Conservation (phyloP, 805 yeast species). For the Candida nanaspora region DNA sequence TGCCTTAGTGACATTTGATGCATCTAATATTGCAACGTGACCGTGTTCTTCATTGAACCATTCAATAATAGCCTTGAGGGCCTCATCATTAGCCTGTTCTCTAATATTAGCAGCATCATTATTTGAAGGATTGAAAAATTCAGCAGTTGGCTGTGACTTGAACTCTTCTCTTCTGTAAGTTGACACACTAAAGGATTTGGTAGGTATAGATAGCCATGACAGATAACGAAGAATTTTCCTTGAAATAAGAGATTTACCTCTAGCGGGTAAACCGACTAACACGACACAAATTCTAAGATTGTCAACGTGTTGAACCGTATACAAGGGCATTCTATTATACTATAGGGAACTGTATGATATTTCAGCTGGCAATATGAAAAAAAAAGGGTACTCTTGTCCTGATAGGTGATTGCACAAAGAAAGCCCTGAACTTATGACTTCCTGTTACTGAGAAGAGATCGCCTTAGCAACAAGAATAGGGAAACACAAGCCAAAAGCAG, state of each 20-base stretch:
- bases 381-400: too few species aligned
- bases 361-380: too few species aligned
- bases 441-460: too few species aligned
- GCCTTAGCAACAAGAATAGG: too few species aligned
- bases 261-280: conserved; percentile 82
- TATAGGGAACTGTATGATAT: too few species aligned
- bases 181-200: conserved; percentile 88
- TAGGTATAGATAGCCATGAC: conserved; percentile 84
- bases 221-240: conserved; percentile 90
- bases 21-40: conserved; percentile 89
- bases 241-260: conserved; percentile 93
- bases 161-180: conserved; percentile 60
- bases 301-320: conserved; percentile 53
- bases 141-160: conserved; percentile 62
- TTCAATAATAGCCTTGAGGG: conserved; percentile 71
- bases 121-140: conserved; percentile 67
- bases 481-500: too few species aligned
- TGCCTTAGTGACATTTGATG: conserved; percentile 76
- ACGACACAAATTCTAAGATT: conserved; percentile 78
- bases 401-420: too few species aligned
- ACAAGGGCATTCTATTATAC: conserved; percentile 40
- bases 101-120: conserved; percentile 57
- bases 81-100: conserved; percentile 60
- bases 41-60: conserved; percentile 83
- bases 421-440: too few species aligned